Base-by-base conservation (phyloP, 345 rosid genomes). In the Crucihimalaya himalaica region DNA sequence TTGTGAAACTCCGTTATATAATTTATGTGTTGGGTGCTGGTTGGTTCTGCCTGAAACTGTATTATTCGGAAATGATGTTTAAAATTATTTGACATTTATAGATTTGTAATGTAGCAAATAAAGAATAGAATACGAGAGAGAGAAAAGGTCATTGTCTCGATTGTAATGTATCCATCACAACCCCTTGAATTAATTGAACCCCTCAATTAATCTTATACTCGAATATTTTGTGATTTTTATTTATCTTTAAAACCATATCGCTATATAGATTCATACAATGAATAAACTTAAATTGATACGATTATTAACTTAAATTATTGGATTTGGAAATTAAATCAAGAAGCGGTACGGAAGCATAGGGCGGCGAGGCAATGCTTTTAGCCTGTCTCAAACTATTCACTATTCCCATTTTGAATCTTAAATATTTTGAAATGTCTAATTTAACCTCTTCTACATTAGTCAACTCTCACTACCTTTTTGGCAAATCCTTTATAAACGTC, bases 331-430 rank as follows among this genome's bases (percentile, higher is more conserved):
- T 48, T 5, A 53, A 46, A 29, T 31, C 47, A 51, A 75, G 54
- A 62, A 45, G 15, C n/a, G 25, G 60, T 76, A 48, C 68, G 62
- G 62, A 74, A 50, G 37, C 73, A 34, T 70, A 76, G 76, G 80
- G 67, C 76, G 76, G 80, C 80, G 76, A 77, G 53, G 61, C 48
- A 62, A 35, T 64, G 61, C 32, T 71, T 70, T 77, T 70, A 70
- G 76, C 53, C 76, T 70, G 71, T 45, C 57, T 70, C 67, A 40
- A 53, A 76, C 66, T 63, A 70, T 68, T 53, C 65, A 70, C 8
- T 63, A 16, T 63, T 42, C 16, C 50, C 54, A 63, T 56, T 55
- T 59, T 60, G 62, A 42, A 51, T 39, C 48, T 46, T 23, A 65
- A 10, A 6, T 23, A 13, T 0, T 21, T 11, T 5, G 23, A 77